Conservation (phyloP, 2,329 filamentous ascomycete genomes). For the Chrysosporium keratinophilum region DNA sequence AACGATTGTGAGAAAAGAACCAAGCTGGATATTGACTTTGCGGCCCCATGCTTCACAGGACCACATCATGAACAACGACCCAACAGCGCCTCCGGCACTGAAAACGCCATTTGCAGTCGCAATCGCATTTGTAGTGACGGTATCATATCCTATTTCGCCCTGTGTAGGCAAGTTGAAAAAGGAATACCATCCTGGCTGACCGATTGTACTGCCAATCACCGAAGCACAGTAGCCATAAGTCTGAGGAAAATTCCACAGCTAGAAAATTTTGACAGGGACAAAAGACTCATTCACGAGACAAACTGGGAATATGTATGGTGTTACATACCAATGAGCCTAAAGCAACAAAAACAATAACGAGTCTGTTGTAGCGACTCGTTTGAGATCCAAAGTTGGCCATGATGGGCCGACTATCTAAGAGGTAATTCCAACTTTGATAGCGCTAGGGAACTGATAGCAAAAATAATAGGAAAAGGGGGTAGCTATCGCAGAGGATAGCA, state of each 20-base stretch:
- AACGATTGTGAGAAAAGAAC: conserved; percentile 35
- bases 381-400: conserved; percentile 28
- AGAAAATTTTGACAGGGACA: background rate
- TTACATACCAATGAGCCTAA: conserved; percentile 32
- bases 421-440: background rate
- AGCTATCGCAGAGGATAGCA: too few species aligned
- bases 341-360: conserved; percentile 32
- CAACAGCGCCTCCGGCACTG: conserved; percentile 41
- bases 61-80: conserved; percentile 43
- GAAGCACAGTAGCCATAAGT: conserved; percentile 45
- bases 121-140: conserved; percentile 39
- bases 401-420: conserved; percentile 7
- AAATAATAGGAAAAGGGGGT: too few species aligned
- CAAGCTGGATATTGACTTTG: conserved; percentile 40
- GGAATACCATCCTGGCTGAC: conserved; percentile 44
- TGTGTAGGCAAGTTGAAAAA: conserved; percentile 40
- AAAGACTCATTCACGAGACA: background rate
- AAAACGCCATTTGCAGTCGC: conserved; percentile 43
- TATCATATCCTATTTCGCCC: conserved; percentile 38
- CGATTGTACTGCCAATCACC: conserved; percentile 44
- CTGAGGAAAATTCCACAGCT: conserved; percentile 20
- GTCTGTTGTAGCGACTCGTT: conserved; percentile 31
- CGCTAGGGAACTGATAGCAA: background rate
- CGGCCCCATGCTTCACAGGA: conserved; percentile 37
- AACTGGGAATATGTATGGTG: background rate